Evolutionary conservation across 306 rosid species (phyloP).

Genomic region (Vicia villosa): DNA sequence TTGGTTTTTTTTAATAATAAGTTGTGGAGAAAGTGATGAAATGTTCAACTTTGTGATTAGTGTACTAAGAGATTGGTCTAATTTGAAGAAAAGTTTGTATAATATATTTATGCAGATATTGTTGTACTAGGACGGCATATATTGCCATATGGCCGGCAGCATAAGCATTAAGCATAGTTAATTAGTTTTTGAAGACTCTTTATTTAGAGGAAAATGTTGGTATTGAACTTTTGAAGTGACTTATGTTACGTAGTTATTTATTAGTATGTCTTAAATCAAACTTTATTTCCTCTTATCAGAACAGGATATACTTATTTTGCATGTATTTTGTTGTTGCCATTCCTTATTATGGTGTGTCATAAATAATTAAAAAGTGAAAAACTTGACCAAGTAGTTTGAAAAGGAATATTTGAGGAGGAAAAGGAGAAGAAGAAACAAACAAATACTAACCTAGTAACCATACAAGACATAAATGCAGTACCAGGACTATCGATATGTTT

Average conservation of each 20-base stretch:
- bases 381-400: background rate
- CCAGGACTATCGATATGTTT: conserved; percentile 3
- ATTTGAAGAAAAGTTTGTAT: too few species aligned
- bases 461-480: background rate
- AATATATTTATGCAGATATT: too few species aligned
- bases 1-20: conserved; percentile 5
- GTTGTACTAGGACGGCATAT: conserved; percentile 41
- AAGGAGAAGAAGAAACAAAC: conserved; percentile 7
- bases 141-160: conserved; percentile 40
- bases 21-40: background rate
- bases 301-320: conserved; percentile 27
- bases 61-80: conserved; percentile 13
- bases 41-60: background rate
- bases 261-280: background rate
- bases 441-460: conserved; percentile 5
- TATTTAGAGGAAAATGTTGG: conserved; percentile 18
- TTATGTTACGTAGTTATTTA: conserved; percentile 13
- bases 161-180: background rate
- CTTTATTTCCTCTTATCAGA: conserved; percentile 16
- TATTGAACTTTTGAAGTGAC: conserved; percentile 9
- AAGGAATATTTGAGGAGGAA: conserved; percentile 8
- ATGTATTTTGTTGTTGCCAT: background rate
- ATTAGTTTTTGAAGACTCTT: background rate
- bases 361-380: background rate
- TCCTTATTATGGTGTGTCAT: background rate